Evolutionary conservation across 2,329 filamentous ascomycete species (phyloP).

Genomic region (Epichloe amarillans): DNA sequence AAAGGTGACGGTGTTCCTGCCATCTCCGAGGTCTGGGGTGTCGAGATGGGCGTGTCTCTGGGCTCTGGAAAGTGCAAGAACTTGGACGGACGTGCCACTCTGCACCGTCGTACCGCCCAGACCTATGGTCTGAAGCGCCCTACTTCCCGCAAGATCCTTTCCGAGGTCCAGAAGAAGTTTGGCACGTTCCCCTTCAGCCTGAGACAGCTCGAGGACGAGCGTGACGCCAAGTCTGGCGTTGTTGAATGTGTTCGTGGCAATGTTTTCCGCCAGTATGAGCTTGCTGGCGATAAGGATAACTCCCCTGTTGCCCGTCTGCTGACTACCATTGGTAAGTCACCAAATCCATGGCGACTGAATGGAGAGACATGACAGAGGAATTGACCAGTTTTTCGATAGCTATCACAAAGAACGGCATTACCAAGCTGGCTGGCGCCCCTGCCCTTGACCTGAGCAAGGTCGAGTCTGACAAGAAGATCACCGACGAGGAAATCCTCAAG

Average conservation of each 20-base stretch:
- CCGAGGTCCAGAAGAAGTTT: conserved; percentile 94
- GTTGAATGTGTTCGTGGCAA: conserved; percentile 91
- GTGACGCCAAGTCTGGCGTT: conserved; percentile 86
- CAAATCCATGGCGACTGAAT: not conserved
- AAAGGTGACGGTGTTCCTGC: conserved; percentile 86
- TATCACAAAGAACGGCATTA: conserved; percentile 94
- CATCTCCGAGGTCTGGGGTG: conserved; percentile 90
- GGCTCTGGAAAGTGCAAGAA: conserved; percentile 92
- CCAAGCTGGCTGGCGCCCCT: conserved; percentile 67
- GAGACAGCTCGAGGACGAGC: conserved; percentile 92
- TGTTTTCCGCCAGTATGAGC: conserved; percentile 90
- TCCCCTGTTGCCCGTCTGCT: conserved; percentile 74
- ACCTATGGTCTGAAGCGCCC: conserved; percentile 91
- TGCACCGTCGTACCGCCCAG: conserved; percentile 84
- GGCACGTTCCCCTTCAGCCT: conserved; percentile 96
- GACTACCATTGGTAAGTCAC: conserved; percentile 75
- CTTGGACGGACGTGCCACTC: conserved; percentile 72
- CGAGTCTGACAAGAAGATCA: conserved; percentile 96
- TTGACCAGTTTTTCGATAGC: conserved; percentile 26
- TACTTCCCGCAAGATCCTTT: conserved; percentile 81
- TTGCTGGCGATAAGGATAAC: conserved; percentile 85
- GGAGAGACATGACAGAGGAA: conserved; percentile 21
- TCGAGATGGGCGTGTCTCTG: conserved; percentile 86
- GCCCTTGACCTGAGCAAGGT: conserved; percentile 65
- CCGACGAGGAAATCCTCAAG: conserved; percentile 87